Evolutionary conservation across 2,329 filamentous ascomycete genomes (phyloP).

Genomic region (Colletotrichum tanaceti): DNA sequence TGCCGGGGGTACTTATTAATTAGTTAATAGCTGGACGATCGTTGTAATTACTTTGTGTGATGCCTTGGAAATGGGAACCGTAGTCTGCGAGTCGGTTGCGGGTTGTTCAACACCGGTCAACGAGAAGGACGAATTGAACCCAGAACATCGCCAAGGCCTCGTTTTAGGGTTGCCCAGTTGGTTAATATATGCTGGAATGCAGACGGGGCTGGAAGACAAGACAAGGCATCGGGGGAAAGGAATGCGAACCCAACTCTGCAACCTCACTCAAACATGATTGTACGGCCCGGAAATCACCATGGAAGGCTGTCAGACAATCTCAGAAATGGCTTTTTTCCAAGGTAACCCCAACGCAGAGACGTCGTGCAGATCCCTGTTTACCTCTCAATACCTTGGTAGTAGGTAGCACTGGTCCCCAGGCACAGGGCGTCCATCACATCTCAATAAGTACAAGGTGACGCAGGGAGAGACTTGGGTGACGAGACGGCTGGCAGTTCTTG

Average conservation of each 20-base stretch:
- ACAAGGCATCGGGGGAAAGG: conserved; percentile 1
- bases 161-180: conserved; percentile 1
- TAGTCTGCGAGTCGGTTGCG: background rate
- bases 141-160: background rate
- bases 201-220: conserved; percentile 6
- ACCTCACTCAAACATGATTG: background rate
- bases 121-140: conserved; percentile 5
- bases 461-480: background rate
- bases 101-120: background rate
- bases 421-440: conserved; percentile 30
- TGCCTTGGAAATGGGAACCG: no score
- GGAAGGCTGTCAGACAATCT: conserved; percentile 4
- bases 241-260: conserved; percentile 2
- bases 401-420: conserved; percentile 19
- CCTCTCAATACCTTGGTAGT: conserved; percentile 17
- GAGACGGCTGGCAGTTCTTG: conserved; percentile 1
- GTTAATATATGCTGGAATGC: conserved; percentile 40
- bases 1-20: no score
- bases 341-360: conserved; percentile 15
- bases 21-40: no score
- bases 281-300: conserved; percentile 7
- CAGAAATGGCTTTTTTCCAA: conserved; percentile 16
- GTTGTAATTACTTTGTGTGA: no score
- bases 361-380: conserved; percentile 29
- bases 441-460: background rate